Evolutionary conservation across 2,329 filamentous ascomycete genomes (phyloP).

Genomic region (Diaporthe sp.): DNA sequence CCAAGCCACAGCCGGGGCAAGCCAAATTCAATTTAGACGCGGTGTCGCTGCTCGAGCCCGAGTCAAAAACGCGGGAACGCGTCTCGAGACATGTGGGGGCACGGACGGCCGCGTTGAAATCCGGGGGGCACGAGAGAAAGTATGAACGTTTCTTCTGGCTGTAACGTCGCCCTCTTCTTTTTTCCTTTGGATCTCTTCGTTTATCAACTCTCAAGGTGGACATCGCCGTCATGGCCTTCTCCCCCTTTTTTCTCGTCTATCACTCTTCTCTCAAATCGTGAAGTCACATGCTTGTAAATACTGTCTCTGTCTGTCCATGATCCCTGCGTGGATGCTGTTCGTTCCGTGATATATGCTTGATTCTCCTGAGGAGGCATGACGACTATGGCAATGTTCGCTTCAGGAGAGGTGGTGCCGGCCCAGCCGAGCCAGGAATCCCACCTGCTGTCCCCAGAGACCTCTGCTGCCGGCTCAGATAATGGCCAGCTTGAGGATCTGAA

Average conservation of each 20-base stretch:
- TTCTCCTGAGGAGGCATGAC: not conserved
- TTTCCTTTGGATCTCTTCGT: not conserved
- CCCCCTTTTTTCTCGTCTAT: not conserved
- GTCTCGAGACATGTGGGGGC: conserved; percentile 25
- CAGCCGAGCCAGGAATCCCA: conserved; percentile 7
- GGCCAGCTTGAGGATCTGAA: not conserved
- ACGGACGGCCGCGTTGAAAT: conserved; percentile 21
- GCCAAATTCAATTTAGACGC: conserved; percentile 27
- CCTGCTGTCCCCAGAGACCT: conserved; percentile 11
- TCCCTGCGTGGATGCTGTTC: not conserved
- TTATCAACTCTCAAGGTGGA: not conserved
- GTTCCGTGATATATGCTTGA: conserved; percentile 8
- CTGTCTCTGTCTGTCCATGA: no score
- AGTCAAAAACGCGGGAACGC: conserved; percentile 27
- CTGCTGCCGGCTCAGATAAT: conserved; percentile 4
- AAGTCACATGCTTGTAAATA: conserved; percentile 6
- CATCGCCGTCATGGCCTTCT: not conserved
- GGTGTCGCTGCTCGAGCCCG: not conserved
- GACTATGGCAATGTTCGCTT: not conserved
- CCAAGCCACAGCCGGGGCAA: not conserved
- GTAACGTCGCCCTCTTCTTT: not conserved
- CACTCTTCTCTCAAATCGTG: not conserved
- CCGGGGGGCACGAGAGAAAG: not conserved
- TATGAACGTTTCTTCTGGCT: not conserved
- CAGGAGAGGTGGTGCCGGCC: not conserved